Base-by-base conservation (phyloP, 2,329 filamentous ascomycete genomes). In the Ophiostoma tasmaniense region DNA sequence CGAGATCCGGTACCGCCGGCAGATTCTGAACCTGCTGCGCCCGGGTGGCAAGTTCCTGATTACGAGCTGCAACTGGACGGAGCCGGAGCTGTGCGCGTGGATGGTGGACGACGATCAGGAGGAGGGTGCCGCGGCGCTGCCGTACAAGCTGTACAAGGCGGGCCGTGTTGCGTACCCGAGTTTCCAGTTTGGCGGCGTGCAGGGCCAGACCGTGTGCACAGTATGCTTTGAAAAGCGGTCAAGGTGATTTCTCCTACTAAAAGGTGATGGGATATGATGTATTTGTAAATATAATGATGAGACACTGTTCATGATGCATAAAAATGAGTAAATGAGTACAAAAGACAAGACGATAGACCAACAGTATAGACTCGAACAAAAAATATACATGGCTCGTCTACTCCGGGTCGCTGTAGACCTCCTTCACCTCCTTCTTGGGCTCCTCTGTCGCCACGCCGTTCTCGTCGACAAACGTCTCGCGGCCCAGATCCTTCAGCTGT, bases 1-100 rank as follows among this genome's bases (percentile, higher is more conserved):
- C 14, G 90, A 88, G 76, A 91, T 96, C 77, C 83, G 84, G 3
- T 99, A 99, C 80, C 85, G 86, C 65, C 83, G 84, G 64, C 86
- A 87, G 67, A 88, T 94, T 39, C 81, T 89, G 71, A 80, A 79
- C 35, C 82, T 98, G 72, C 84, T 98, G 67, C 87, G 86, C 74
- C 80, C 79, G 0, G 89, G 89, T 1, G 92, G 92, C 0, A 82
- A 92, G 30, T 85, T 98, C 74, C 79, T 97, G 70, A 87, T 99
- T 68, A 98, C 95, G 68, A 97, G 93, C 78, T 99, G 95, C 78
- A 99, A 99, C 80, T 99, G 95, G 95, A 98, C 94, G 1, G 93
- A 95, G 80, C 85, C 88, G 55, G 95, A 99, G 81, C 79, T 99
- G 74, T 82, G 84, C 71, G 80, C 79, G 20, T 98, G 94, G 93